A percentile compares a stretch with the other conserved stretches of the same genome.
Conservation (phyloP, 2,329 filamentous ascomycete genomes). For the Aspergillus fischeri region DNA sequence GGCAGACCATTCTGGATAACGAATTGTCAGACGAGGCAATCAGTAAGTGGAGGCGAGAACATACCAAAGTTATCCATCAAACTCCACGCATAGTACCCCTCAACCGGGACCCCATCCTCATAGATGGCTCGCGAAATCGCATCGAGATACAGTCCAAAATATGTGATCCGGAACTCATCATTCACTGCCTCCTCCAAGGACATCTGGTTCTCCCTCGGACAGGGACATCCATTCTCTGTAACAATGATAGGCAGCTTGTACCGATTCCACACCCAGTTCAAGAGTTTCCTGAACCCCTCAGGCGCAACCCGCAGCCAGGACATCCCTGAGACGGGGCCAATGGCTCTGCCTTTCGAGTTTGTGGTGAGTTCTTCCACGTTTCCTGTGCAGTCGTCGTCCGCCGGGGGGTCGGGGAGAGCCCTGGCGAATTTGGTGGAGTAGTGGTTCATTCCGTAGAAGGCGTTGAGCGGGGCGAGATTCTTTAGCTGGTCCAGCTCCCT, state of each 20-base stretch:
- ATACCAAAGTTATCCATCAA: conserved; percentile 16
- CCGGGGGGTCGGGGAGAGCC: background rate
- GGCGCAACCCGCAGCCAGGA: conserved; percentile 5
- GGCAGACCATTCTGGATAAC: conserved; percentile 12
- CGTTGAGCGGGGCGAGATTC: background rate
- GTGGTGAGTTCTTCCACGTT: conserved; percentile 6
- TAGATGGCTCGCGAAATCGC: conserved; percentile 2
- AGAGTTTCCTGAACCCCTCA: conserved; percentile 4
- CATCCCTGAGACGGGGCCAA: conserved; percentile 7
- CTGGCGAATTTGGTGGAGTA: conserved; percentile 10
- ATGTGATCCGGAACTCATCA: conserved; percentile 3
- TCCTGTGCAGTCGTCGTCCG: conserved; percentile 7
- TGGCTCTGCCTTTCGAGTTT: conserved; percentile 2
- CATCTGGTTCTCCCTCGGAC: conserved; percentile 1
- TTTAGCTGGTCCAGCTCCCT: background rate
- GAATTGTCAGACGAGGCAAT: background rate
- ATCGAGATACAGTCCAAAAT: conserved; percentile 5
- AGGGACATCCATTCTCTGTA: conserved; percentile 9
- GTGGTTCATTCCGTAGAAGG: conserved; percentile 15
- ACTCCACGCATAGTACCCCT: conserved; percentile 12
- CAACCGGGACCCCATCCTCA: conserved; percentile 5
- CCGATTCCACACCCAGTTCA: conserved; percentile 3
- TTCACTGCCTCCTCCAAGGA: background rate
- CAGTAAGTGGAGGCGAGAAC: background rate
- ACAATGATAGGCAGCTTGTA: conserved; percentile 6